Percentiles rank a stretch among this genome's conserved stretches.
Evolutionary conservation across 345 rosid genomes (phyloP).

Genomic region (Eucalyptus dawsonii): DNA sequence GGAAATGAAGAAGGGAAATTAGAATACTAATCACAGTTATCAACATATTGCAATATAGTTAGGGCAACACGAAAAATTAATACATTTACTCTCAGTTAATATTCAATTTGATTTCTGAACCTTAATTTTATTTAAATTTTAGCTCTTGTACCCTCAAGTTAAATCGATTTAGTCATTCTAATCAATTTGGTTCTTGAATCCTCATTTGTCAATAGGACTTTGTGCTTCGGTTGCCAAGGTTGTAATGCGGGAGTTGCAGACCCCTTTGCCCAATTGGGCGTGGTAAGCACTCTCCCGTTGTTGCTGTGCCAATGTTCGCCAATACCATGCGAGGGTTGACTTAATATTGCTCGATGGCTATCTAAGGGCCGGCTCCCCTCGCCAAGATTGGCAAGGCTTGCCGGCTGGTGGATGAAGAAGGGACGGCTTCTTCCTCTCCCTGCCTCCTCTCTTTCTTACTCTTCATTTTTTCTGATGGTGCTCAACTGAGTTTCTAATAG

Average conservation of each 20-base stretch:
- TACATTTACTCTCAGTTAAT: neutral
- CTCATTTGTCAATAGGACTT: neutral
- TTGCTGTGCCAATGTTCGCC: neutral
- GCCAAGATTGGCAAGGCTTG: too few relatives aligned
- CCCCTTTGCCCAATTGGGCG: neutral
- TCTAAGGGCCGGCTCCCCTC: neutral
- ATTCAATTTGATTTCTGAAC: neutral
- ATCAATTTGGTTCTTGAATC: neutral
- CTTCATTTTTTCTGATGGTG: neutral
- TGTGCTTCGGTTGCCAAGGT: neutral
- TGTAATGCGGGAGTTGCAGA: neutral
- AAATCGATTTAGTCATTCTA: neutral
- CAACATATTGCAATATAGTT: neutral
- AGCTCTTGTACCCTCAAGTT: neutral
- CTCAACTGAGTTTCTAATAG: neutral
- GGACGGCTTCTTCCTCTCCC: too few relatives aligned
- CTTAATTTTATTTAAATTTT: neutral
- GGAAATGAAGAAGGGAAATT: neutral
- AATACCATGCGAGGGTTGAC: neutral
- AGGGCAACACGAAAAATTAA: neutral
- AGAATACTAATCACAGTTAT: neutral
- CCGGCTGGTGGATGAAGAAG: too few relatives aligned
- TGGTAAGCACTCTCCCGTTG: neutral
- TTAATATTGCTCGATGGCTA: neutral
- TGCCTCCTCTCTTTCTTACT: neutral